phyloP scores from a whole-genome alignment of 106 monocot genomes.

The Allium cepa region DNA sequence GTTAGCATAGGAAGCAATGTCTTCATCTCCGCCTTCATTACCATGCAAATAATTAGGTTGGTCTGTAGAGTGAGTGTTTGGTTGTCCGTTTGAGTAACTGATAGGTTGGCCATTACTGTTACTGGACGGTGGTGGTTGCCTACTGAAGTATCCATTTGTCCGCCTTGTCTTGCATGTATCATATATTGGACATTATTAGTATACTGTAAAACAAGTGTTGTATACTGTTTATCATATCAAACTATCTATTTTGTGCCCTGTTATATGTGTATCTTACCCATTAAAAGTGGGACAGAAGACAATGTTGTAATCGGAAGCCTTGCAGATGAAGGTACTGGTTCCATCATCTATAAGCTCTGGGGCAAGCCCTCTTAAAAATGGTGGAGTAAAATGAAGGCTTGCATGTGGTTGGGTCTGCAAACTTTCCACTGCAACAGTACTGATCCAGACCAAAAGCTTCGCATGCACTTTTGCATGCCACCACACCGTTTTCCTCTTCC shows the following conservation, averaged over 20 bases:
- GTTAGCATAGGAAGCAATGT: constrained; percentile 13
- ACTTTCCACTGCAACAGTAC: constrained; percentile 84
- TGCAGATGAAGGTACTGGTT: constrained; percentile 82
- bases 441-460: too few species aligned
- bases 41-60: not conserved
- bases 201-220: too few species aligned
- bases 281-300: too few species aligned
- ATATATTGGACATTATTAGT: constrained; percentile 6
- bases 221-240: not conserved
- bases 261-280: constrained; percentile 33
- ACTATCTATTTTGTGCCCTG: not conserved
- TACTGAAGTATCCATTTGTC: too few species aligned
- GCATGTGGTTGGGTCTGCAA: constrained; percentile 45
- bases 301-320: constrained; percentile 49
- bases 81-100: too few species aligned
- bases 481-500: too few species aligned
- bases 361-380: constrained; percentile 67
- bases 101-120: too few species aligned
- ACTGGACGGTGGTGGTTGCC: too few species aligned
- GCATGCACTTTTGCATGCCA: too few species aligned
- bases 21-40: constrained; percentile 1
- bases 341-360: constrained; percentile 76
- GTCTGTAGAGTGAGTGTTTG: too few species aligned
- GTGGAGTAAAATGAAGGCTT: constrained; percentile 37
- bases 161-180: too few species aligned